phyloP scores from a whole-genome alignment of 352 stramenopile genomes.

The Phytophthora syringae region DNA sequence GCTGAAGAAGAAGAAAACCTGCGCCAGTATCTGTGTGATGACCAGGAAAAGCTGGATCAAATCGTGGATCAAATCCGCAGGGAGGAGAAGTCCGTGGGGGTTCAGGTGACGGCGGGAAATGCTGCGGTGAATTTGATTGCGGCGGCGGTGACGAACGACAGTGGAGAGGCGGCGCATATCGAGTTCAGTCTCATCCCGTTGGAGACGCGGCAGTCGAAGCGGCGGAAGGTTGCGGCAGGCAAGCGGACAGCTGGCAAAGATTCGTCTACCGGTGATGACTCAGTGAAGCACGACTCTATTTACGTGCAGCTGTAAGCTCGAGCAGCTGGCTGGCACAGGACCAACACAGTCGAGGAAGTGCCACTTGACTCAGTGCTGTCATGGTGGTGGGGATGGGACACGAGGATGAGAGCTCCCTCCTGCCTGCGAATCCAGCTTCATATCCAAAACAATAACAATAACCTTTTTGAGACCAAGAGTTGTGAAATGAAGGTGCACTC shows the following conservation, averaged over 20 bases:
- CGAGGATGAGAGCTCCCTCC: background rate
- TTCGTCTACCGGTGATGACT: background rate
- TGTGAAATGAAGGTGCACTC: no score
- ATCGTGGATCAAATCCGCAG: conserved; percentile 45
- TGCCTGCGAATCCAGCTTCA: background rate
- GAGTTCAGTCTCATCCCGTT: conserved; percentile 65
- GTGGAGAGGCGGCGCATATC: conserved; percentile 47
- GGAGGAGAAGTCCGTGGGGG: conserved; percentile 43
- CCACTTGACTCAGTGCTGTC: no score
- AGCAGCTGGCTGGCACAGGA: background rate
- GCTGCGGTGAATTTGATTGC: conserved; percentile 50
- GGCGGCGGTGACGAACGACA: conserved; percentile 50
- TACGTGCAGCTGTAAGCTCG: conserved; percentile 28
- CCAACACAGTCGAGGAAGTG: background rate
- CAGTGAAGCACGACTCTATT: conserved; percentile 11
- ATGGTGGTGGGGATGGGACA: background rate
- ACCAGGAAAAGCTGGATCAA: conserved; percentile 42
- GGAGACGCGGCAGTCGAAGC: conserved; percentile 12
- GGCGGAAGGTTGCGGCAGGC: background rate
- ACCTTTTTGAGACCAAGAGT: background rate
- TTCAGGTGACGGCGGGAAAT: conserved; percentile 32
- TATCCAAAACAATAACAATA: background rate
- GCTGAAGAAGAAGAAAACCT: conserved; percentile 65
- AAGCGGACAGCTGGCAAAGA: conserved; percentile 23
- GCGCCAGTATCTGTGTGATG: conserved; percentile 50